Evolutionary conservation across 23 red algal genomes (phyloP), one percentile per base, ranked within the genome.

Genomic region (Chondrus crispus): DNA sequence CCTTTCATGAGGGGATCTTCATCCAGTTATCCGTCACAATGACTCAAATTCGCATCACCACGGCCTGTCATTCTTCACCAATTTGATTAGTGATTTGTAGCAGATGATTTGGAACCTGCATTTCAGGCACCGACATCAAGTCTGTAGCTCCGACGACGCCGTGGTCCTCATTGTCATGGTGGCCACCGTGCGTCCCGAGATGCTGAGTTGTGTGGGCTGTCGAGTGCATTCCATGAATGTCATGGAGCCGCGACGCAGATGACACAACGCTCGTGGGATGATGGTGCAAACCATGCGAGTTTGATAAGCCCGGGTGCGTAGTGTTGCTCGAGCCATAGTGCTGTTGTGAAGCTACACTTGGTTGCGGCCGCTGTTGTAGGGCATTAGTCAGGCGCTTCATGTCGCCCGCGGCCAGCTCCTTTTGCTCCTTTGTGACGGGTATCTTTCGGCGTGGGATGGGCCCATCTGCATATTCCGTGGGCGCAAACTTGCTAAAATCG

Each of bases 401-500:
- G 24, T 90, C 74, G 26, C 89, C 89, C 2, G 89, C 88, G 8
- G 75, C 77, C 75, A 68, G 81, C 41, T 92, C 77, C 88, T 92
- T 92, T 48, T 92, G 70, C 26, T 77, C 89, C 68, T 92, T 84
- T 37, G 76, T 92, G n/a, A 92, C 89, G 13, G 89, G 89, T 10
- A 92, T 77, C 22, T 84, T 84, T 16, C 89, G 76, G 3, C 89
- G 60, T 44, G 89, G 89, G 35, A 92, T 92, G 46, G 89, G 89
- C 13, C 89, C 89, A 46, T 92, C 89, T 4, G 79, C 89, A 53
- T 92, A 92, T 29, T 92, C 89, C 16, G 89, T 92, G 26, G 89
- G 89, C 62, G 68, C 55, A 83, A 97, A 97, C 39, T 88, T 90
- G 80, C 58, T 54, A 66, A 93, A 55, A 52, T 97, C 91, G 46